Percentiles rank a stretch among this genome's conserved stretches.
phyloP scores from a whole-genome alignment of 2,329 filamentous ascomycete genomes.

The Rutstroemia sydowiana region DNA sequence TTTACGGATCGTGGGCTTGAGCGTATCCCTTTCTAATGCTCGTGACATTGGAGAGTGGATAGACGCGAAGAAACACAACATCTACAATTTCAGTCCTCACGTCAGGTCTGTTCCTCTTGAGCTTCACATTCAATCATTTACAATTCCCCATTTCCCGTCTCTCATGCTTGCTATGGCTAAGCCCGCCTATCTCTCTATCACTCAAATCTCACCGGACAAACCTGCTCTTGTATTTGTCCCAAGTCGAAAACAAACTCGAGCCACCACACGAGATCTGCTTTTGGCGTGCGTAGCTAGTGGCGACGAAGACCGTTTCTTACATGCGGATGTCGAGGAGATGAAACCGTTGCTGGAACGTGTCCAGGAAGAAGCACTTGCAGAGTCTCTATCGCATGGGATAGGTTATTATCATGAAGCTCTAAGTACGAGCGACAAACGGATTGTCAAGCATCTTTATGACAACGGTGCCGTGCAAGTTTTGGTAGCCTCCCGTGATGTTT shows the following conservation, averaged over 20 bases:
- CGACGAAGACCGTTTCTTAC: conserved; percentile 87
- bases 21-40: conserved; percentile 87
- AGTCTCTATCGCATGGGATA: conserved; percentile 86
- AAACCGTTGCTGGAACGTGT: conserved; percentile 73
- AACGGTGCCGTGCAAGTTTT: conserved; percentile 66
- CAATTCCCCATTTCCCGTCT: conserved; percentile 93
- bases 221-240: conserved; percentile 89
- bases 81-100: conserved; percentile 96
- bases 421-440: conserved; percentile 80
- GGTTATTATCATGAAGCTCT: conserved; percentile 97
- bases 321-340: conserved; percentile 76
- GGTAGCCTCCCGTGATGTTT: conserved; percentile 77
- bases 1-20: conserved; percentile 81
- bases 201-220: conserved; percentile 81
- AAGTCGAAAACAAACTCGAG: conserved; percentile 84
- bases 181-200: conserved; percentile 81
- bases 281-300: conserved; percentile 83
- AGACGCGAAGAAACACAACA: conserved; percentile 93
- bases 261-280: conserved; percentile 78
- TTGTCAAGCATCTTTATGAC: conserved; percentile 83
- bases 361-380: conserved; percentile 78
- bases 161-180: conserved; percentile 98
- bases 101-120: conserved; percentile 84
- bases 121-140: conserved; percentile 91
- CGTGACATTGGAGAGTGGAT: conserved; percentile 97